These are phyloP conservation scores for Diplocarpon rosae DNA, from an alignment of 2,329 filamentous ascomycete species.

Conservation along the genomic window DNA sequence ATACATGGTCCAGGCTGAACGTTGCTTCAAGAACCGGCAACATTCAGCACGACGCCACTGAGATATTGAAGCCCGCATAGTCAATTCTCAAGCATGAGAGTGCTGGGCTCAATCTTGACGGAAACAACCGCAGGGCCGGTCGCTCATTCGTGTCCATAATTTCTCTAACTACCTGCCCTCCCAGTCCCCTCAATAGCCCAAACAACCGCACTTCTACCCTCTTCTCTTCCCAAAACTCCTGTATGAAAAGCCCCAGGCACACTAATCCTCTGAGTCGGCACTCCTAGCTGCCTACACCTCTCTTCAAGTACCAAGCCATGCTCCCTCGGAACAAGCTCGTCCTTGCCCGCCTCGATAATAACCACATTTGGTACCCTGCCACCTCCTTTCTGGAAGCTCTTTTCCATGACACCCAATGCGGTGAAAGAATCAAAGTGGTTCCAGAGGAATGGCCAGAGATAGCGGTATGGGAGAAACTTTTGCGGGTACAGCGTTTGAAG, in stretches of 20 bases:
- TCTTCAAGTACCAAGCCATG: slow-evolving; percentile 37
- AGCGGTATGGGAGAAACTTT: slow-evolving; percentile 67
- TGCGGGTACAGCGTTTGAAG: slow-evolving; percentile 63
- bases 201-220: slow-evolving; percentile 35
- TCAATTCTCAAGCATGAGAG: no score
- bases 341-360: slow-evolving; percentile 45
- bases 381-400: slow-evolving; percentile 20
- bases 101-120: no score
- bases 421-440: slow-evolving; percentile 47
- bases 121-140: no score
- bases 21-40: no score
- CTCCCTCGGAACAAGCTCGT: slow-evolving; percentile 45
- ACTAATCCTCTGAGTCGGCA: slow-evolving; percentile 35
- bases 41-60: no score
- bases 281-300: slow-evolving; percentile 36
- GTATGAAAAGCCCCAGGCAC: slow-evolving; percentile 45
- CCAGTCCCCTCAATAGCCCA: slow-evolving; percentile 29
- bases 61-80: no score
- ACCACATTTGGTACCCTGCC: slow-evolving; percentile 19
- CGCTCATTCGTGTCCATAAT: neutral
- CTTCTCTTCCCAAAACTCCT: slow-evolving; percentile 38
- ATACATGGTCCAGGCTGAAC: no score
- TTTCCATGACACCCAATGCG: slow-evolving; percentile 37
- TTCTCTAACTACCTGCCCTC: no score
- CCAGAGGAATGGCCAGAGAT: slow-evolving; percentile 63